These are phyloP conservation scores for Cryptococcus sp. DNA, from an alignment of 1,284 basidiomycete genomes.

Conservation along the genomic window DNA sequence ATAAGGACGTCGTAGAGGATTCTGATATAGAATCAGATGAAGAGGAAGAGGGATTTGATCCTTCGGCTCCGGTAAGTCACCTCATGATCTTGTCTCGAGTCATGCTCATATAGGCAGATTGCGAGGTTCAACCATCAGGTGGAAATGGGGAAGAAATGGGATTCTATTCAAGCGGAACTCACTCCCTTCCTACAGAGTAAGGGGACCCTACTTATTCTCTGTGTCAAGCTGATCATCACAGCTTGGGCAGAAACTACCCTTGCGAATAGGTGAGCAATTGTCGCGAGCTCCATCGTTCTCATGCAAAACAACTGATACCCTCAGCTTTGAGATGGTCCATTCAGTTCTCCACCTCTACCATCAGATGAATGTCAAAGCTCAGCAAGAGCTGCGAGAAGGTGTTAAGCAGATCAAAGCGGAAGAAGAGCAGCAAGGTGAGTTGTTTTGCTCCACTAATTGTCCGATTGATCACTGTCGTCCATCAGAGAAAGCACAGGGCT, in stretches of 20 bases:
- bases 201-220: too few species aligned
- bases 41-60: background rate
- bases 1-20: background rate
- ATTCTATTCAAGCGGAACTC: constrained; percentile 20
- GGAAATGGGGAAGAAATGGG: constrained; percentile 24
- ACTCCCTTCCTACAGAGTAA: constrained; percentile 18
- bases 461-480: background rate
- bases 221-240: background rate
- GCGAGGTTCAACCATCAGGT: constrained; percentile 9
- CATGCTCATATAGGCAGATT: constrained; percentile 3
- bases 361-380: constrained; percentile 5
- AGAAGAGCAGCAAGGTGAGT: constrained; percentile 28
- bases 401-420: constrained; percentile 19
- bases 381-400: constrained; percentile 16
- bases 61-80: constrained; percentile 1
- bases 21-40: background rate
- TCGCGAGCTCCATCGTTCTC: too few species aligned
- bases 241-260: constrained; percentile 75
- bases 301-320: background rate
- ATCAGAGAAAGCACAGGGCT: constrained; percentile 12
- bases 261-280: constrained; percentile 57
- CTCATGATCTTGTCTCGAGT: background rate
- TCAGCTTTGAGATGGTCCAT: constrained; percentile 21
- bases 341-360: constrained; percentile 16
- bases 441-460: background rate